Evolutionary conservation across 768 basidiomycete species (phyloP).

Genomic region (Tubosaeta sp.): DNA sequence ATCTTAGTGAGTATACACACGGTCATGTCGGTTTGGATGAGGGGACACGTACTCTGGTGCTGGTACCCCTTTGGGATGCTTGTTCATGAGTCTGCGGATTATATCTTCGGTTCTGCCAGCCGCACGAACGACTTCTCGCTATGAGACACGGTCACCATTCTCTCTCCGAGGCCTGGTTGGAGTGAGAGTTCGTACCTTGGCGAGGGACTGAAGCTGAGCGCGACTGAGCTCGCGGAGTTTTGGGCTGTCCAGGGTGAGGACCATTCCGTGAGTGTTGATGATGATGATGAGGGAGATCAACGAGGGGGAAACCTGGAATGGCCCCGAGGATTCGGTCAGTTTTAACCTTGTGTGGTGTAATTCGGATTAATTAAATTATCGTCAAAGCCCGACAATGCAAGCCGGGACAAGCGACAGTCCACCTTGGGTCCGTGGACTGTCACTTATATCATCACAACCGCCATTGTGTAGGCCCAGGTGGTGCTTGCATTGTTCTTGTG

Average conservation of each 20-base stretch:
- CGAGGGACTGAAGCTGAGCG: conserved; percentile 21
- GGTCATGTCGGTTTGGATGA: not conserved
- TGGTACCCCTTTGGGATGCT: conserved; percentile 26
- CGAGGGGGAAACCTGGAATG: not conserved
- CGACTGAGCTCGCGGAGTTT: conserved; percentile 19
- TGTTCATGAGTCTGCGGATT: conserved; percentile 21
- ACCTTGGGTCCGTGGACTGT: not conserved
- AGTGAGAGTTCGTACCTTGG: conserved; percentile 15
- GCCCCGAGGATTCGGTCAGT: not conserved
- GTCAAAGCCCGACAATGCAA: not conserved
- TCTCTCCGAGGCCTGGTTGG: not conserved
- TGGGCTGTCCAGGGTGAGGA: conserved; percentile 12
- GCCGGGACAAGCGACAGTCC: not conserved
- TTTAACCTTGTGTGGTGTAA: not conserved
- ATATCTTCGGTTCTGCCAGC: conserved; percentile 27
- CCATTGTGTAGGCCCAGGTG: conserved; percentile 11
- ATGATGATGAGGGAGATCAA: not conserved
- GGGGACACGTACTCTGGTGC: conserved; percentile 5
- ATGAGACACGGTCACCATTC: not conserved
- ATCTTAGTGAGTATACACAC: not conserved
- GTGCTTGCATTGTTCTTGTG: conserved; percentile 9
- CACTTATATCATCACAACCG: too few relatives aligned
- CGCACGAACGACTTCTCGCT: conserved; percentile 26
- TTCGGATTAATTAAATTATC: not conserved
- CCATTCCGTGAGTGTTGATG: not conserved